Evolutionary conservation across 2,329 filamentous ascomycete species (phyloP), one percentile per base, ranked within the genome.

Genomic region (Colletotrichum brevisporum): DNA sequence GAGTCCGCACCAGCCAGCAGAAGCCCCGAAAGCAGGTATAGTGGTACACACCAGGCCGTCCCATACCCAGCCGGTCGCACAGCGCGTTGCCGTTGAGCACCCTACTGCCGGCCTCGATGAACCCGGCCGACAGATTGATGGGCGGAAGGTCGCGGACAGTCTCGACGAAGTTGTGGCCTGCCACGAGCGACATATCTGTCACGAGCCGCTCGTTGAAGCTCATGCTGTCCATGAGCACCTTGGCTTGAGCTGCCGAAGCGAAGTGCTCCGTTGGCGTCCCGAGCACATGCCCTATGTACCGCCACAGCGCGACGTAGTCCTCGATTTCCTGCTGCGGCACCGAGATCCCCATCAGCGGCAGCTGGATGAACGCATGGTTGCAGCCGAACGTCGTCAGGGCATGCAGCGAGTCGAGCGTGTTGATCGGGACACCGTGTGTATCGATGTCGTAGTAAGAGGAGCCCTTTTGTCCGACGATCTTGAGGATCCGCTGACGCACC

Each of bases 401-500:
- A 15, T 60, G 57, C 57, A 60, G 75, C 21, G 77, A 74, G 6
- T 78, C 71, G n/a, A 78, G 50, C 27, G 50, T 45, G n/a, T 60
- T 60, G 27, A 60, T 60, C 5, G 90, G 90, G 1, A 91, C 82
- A 3, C 91, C 90, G 76, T 83, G 86, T 69, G 85, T 81, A 51
- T 86, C 81, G 4, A 88, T 77, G 61, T 89, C 83, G 76, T 88
- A 92, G 76, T 93, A 92, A 9, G 83, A 84, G 0, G 89, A 88
- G 8, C 31, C 31, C 15, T 83, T 80, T 53, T 84, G 77, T 18
- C 82, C 76, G 31, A 84, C 84, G 5, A 92, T 82, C 54, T 84
- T 86, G 75, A 91, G 81, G 63, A 92, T 91, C 12, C 88, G 85
- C 63, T 86, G 82, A 5, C 90, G 85, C 9, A 92, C 90, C 0